Evolutionary conservation across 495 filamentous ascomycete species (phyloP).

Genomic region (Thermochaetoides thermophila): DNA sequence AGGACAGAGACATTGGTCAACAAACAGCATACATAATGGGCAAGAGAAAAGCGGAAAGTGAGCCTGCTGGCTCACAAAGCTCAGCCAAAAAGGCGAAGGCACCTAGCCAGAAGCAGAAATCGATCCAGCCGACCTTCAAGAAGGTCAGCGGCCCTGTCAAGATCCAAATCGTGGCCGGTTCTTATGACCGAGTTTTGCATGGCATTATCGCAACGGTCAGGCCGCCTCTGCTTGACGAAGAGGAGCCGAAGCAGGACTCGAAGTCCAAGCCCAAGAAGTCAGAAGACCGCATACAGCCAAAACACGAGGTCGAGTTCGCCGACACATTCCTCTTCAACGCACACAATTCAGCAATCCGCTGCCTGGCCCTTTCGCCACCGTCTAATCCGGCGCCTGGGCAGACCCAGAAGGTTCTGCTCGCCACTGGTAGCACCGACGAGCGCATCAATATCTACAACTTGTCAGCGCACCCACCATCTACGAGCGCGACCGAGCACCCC

Average conservation of each 20-base stretch:
- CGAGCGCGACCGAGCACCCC: conserved; percentile 24
- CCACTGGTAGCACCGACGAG: conserved; percentile 82
- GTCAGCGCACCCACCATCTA: conserved; percentile 50
- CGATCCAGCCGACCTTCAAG: too few relatives aligned
- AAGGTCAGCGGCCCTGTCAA: conserved; percentile 35
- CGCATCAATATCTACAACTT: conserved; percentile 89
- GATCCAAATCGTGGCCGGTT: conserved; percentile 81
- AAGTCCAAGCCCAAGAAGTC: conserved; percentile 9
- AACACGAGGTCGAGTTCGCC: conserved; percentile 59
- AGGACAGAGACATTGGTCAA: too few relatives aligned
- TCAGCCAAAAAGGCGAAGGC: conserved; percentile 28
- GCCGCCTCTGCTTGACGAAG: conserved; percentile 5
- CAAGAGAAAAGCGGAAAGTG: conserved; percentile 50
- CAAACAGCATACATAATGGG: conserved; percentile 36
- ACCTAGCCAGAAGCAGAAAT: too few relatives aligned
- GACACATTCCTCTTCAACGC: conserved; percentile 96
- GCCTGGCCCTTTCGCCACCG: conserved; percentile 72
- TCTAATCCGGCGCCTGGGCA: conserved; percentile 42
- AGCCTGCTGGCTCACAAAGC: conserved; percentile 7
- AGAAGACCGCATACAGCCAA: conserved; percentile 7
- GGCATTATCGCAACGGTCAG: conserved; percentile 68
- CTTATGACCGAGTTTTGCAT: conserved; percentile 88
- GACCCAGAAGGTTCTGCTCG: conserved; percentile 63
- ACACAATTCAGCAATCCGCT: conserved; percentile 78
- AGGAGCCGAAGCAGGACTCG: not conserved